Evolutionary conservation across 306 rosid genomes (phyloP).

Genomic region (Citrullus colocynthis): DNA sequence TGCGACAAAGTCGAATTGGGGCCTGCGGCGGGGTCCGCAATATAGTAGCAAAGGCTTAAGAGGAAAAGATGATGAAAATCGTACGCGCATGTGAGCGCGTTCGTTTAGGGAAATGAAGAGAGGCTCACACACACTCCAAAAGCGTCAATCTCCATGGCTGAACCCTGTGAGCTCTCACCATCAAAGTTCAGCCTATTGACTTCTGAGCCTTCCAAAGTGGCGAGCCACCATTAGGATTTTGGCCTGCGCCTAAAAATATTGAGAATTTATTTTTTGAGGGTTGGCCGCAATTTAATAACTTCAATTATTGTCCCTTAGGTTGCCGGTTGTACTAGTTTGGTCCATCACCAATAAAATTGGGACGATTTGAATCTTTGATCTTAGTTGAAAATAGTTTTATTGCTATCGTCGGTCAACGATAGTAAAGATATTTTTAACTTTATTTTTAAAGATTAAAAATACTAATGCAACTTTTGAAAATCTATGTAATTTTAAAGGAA

Average conservation of each 20-base stretch:
- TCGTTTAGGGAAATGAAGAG: not conserved
- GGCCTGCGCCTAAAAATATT: not conserved
- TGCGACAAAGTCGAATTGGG: constrained; percentile 1
- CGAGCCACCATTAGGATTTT: not conserved
- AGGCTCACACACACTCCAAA: not conserved
- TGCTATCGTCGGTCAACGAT: no score
- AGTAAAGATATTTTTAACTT: no score
- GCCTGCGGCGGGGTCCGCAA: not conserved
- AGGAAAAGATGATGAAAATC: not conserved
- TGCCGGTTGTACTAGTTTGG: no score
- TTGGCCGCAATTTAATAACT: not conserved
- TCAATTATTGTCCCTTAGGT: not conserved
- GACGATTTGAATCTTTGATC: no score
- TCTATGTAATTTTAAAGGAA: no score
- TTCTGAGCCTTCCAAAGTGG: not conserved
- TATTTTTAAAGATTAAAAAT: no score
- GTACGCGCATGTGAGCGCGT: constrained; percentile 6
- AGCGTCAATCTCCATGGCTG: constrained; percentile 5
- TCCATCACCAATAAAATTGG: no score
- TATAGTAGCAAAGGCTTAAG: not conserved
- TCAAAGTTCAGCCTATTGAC: not conserved
- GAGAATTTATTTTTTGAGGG: not conserved
- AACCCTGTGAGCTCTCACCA: not conserved
- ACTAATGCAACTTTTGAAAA: no score
- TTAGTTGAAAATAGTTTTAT: no score